Evolutionary conservation across 768 basidiomycete genomes (phyloP).

Genomic region (Hemileccinum impolitum): DNA sequence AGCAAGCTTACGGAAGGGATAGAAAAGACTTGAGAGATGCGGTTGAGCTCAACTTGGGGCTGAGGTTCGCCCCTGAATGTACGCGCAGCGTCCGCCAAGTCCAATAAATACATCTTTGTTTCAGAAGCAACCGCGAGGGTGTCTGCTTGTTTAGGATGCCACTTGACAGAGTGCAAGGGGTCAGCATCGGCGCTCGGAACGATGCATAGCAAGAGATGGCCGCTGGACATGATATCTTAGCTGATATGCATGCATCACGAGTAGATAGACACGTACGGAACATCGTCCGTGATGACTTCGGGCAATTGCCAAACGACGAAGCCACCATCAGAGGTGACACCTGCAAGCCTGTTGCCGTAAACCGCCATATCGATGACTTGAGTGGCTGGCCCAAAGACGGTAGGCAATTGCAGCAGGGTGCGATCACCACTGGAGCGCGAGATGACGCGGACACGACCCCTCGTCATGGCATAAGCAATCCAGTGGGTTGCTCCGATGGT

Average conservation of each 20-base stretch:
- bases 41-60: slow-evolving; percentile 63
- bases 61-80: slow-evolving; percentile 63
- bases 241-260: background rate
- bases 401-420: slow-evolving; percentile 74
- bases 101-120: slow-evolving; percentile 70
- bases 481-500: slow-evolving; percentile 90
- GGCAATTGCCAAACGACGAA: slow-evolving; percentile 89
- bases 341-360: slow-evolving; percentile 75
- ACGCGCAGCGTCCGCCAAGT: slow-evolving; percentile 60
- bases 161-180: slow-evolving; percentile 78
- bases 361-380: slow-evolving; percentile 87
- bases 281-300: slow-evolving; percentile 79
- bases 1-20: slow-evolving; percentile 58
- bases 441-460: slow-evolving; percentile 86
- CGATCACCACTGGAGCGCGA: slow-evolving; percentile 86
- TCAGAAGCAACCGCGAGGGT: slow-evolving; percentile 82
- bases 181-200: slow-evolving; percentile 55
- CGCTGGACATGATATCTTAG: slow-evolving; percentile 39
- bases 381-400: slow-evolving; percentile 54
- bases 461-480: slow-evolving; percentile 92
- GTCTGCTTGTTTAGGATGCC: slow-evolving; percentile 82
- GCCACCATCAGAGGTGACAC: slow-evolving; percentile 84
- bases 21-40: slow-evolving; percentile 64
- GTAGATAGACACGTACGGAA: slow-evolving; percentile 54
- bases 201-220: slow-evolving; percentile 65